Evolutionary conservation across 2,329 filamentous ascomycete genomes (phyloP), one percentile per base, ranked within the genome.

Genomic region (Hortaea werneckii): DNA sequence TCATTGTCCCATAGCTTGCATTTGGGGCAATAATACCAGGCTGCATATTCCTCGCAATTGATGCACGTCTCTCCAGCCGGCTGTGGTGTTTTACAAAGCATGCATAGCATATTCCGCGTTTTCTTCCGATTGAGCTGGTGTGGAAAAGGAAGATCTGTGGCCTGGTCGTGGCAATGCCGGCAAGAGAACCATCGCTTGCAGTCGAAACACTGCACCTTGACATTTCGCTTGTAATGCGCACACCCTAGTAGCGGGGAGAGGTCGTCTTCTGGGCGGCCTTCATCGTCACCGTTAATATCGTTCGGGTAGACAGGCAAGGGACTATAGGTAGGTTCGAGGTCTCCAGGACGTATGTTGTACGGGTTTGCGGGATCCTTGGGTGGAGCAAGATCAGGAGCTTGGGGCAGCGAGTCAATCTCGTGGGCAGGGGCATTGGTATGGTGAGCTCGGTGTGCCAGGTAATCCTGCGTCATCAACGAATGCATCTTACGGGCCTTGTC

Each of bases 1-100:
- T 95, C 86, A 59, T 96, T 88, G 60, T 96, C 90, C 92, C 92
- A 98, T 1, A 98, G 75, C 67, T 95, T 95, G 74, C 92, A 98
- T 45, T 92, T 84, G 44, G 80, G 78, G 68, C 92, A 98, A 63
- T 94, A 98, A 65, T 96, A 96, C 59, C 84, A 84, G 9, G 90
- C 88, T 5, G 87, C 79, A 47, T 80, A 78, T 54, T 81, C 79
- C 12, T 82, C 83, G 62, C 92, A 98, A 46, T 79, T 75, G 42
- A 76, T 73, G 64, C 92, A 98, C 43, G 79, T 74, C 52, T 94
- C 87, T 29, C 79, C 80, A 3, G 85, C 89, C 46, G 78, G 78
- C 58, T 98, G 92, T 1, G 92, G 83, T 46, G 84, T 87, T 5
- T 82, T 80, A 64, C 92, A 98, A 28, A 88, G 74, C 92, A 98